Evolutionary conservation across 1,139 yeast species (phyloP).

Genomic region (Blastobotrys capitulatus): DNA sequence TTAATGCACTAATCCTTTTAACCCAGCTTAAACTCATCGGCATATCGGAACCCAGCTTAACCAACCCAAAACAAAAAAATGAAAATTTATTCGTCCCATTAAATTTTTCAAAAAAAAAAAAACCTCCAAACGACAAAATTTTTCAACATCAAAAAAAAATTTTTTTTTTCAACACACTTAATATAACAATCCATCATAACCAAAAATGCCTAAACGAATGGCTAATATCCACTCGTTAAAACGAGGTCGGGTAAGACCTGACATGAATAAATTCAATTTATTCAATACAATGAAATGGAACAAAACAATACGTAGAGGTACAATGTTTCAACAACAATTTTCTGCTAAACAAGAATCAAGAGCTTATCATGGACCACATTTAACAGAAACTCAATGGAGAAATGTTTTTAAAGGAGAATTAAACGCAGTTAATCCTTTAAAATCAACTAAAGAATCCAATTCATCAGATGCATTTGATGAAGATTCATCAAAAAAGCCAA

Average conservation of each 20-base stretch:
- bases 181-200: background rate
- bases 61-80: too few species aligned
- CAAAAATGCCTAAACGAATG: conserved; percentile 23
- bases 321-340: conserved; percentile 89
- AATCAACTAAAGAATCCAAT: conserved; percentile 18
- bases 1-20: too few species aligned
- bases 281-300: conserved; percentile 59
- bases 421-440: conserved; percentile 72
- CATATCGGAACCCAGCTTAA: too few species aligned
- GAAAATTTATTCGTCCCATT: too few species aligned
- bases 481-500: conserved; percentile 32
- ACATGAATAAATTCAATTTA: conserved; percentile 88
- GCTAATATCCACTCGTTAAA: conserved; percentile 24
- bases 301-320: conserved; percentile 51
- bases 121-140: conserved; percentile 1
- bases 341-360: conserved; percentile 85
- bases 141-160: background rate
- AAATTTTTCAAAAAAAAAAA: too few species aligned
- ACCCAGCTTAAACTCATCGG: too few species aligned
- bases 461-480: conserved; percentile 5
- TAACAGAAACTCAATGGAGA: conserved; percentile 80
- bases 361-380: conserved; percentile 92
- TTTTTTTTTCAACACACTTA: background rate
- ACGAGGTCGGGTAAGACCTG: conserved; percentile 64
- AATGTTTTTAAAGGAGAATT: conserved; percentile 64